Percentiles rank a stretch among this genome's conserved stretches.
Conservation (phyloP, 2,329 filamentous ascomycete genomes). For the Ophiostoma novo-ulmi region DNA sequence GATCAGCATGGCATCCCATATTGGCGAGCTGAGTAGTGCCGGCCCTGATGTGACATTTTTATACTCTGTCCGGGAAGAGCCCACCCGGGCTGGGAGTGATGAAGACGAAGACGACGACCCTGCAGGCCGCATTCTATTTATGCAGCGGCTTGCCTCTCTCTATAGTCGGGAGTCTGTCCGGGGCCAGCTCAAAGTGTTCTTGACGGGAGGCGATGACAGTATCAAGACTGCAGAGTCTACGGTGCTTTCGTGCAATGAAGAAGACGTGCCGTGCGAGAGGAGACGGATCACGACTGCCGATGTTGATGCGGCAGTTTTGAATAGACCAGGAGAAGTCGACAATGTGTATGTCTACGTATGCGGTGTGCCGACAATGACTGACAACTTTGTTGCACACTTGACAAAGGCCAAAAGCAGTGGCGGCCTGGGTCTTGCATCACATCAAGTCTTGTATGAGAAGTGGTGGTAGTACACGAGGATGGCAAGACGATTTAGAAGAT, state of each 20-base stretch:
- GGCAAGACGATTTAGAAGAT: not conserved
- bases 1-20: conserved; percentile 64
- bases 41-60: conserved; percentile 51
- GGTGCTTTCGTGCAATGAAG: conserved; percentile 24
- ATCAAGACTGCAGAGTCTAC: not conserved
- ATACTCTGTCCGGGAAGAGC: conserved; percentile 49
- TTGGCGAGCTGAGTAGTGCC: conserved; percentile 42
- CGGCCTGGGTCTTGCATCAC: conserved; percentile 30
- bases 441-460: conserved; percentile 36
- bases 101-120: not conserved
- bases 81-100: conserved; percentile 22
- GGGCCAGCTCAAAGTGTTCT: conserved; percentile 44
- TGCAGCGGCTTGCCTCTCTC: conserved; percentile 43
- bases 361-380: conserved; percentile 64
- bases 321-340: not conserved
- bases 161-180: conserved; percentile 38
- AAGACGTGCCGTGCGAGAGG: conserved; percentile 32
- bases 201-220: conserved; percentile 32
- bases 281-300: conserved; percentile 44
- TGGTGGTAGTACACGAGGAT: conserved; percentile 34
- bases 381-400: conserved; percentile 53
- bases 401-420: conserved; percentile 26
- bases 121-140: conserved; percentile 42
- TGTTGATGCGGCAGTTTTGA: conserved; percentile 37
- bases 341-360: conserved; percentile 55